Conservation (phyloP, 2,329 filamentous ascomycete genomes). For the Capronia epimyces region DNA sequence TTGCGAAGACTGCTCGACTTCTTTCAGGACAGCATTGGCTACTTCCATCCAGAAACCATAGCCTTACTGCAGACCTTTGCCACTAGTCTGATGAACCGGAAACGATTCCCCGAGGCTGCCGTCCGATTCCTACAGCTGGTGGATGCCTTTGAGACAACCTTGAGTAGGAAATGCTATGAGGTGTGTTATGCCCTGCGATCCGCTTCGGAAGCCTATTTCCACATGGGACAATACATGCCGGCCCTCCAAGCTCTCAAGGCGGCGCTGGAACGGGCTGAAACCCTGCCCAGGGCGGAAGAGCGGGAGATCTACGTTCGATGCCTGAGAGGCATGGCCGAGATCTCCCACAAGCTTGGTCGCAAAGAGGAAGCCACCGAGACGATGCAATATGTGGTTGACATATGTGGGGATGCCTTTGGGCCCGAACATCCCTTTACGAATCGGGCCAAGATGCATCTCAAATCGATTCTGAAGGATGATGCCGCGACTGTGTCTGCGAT, state of each 20-base stretch:
- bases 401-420: conserved; percentile 26
- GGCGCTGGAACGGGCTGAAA: conserved; percentile 23
- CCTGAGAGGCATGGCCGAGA: conserved; percentile 26
- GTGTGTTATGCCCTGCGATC: conserved; percentile 27
- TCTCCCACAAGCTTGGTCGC: conserved; percentile 23
- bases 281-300: conserved; percentile 23
- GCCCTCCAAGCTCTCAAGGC: conserved; percentile 25
- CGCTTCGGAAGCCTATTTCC: conserved; percentile 29
- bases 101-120: conserved; percentile 27
- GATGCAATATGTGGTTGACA: conserved; percentile 28
- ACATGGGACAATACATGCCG: conserved; percentile 23
- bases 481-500: conserved; percentile 17
- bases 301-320: conserved; percentile 30
- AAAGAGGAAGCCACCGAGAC: conserved; percentile 26
- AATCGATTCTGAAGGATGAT: conserved; percentile 26
- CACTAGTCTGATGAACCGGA: conserved; percentile 25
- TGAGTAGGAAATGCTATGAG: conserved; percentile 26
- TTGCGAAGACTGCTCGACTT: conserved; percentile 27
- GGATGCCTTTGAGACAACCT: conserved; percentile 27
- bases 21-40: conserved; percentile 29
- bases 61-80: conserved; percentile 29
- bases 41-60: conserved; percentile 29
- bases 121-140: conserved; percentile 28
- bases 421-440: conserved; percentile 28
- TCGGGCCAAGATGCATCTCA: conserved; percentile 28